phyloP scores from a whole-genome alignment of 2,329 filamentous ascomycete genomes.

The Lachnellula arida region DNA sequence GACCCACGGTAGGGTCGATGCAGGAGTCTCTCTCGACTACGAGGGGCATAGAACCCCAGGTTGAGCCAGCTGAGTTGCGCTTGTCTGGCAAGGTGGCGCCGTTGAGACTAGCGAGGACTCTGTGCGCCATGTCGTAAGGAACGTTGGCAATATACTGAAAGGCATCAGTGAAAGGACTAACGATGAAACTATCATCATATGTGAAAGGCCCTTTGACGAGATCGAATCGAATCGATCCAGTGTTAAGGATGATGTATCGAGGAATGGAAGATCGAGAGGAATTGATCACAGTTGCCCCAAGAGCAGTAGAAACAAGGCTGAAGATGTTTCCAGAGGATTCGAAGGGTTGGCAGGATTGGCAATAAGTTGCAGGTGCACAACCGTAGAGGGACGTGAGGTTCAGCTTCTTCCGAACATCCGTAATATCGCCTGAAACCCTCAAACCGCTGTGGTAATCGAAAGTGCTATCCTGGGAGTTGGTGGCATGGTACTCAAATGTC shows the following conservation, averaged over 20 bases:
- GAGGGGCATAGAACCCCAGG: conserved; percentile 19
- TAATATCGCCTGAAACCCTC: conserved; percentile 66
- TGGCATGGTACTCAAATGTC: conserved; percentile 71
- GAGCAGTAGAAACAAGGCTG: conserved; percentile 52
- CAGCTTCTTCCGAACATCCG: conserved; percentile 61
- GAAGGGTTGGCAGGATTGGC: conserved; percentile 76
- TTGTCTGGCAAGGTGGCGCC: conserved; percentile 35
- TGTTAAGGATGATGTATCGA: conserved; percentile 74
- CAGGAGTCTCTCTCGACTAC: conserved; percentile 32
- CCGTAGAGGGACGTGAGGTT: conserved; percentile 69
- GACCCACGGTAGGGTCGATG: conserved; percentile 20
- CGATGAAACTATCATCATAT: conserved; percentile 73
- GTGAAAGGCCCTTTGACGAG: conserved; percentile 90
- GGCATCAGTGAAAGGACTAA: conserved; percentile 80
- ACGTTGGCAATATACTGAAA: conserved; percentile 76
- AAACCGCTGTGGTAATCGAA: conserved; percentile 72
- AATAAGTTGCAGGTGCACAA: conserved; percentile 72
- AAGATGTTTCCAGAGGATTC: conserved; percentile 70
- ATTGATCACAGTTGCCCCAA: conserved; percentile 63
- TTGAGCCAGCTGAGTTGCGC: conserved; percentile 4
- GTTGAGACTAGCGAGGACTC: conserved; percentile 58
- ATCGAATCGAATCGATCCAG: conserved; percentile 87
- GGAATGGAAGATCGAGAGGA: conserved; percentile 54
- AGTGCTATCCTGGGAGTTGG: conserved; percentile 60
- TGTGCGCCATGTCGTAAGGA: conserved; percentile 67